These are phyloP conservation scores for Tylopilus sp. DNA, from an alignment of 768 basidiomycete species.

Conservation along the genomic window DNA sequence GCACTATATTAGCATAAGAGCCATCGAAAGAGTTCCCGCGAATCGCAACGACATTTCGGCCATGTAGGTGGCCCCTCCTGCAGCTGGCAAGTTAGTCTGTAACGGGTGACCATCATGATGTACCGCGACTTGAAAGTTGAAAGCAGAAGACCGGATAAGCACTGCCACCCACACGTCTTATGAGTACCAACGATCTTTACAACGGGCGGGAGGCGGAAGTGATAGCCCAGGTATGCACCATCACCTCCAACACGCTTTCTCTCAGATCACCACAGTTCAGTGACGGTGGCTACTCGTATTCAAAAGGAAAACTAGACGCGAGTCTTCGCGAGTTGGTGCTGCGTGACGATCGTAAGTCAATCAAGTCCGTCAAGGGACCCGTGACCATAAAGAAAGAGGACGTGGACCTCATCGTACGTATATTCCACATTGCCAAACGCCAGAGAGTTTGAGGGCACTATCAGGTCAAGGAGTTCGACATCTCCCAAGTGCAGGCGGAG, in stretches of 20 bases:
- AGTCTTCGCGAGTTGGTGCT: slow-evolving; percentile 48
- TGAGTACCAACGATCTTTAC: slow-evolving; percentile 19
- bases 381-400: slow-evolving; percentile 28
- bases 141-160: too few species aligned
- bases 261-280: slow-evolving; percentile 48
- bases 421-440: neutral
- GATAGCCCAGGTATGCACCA: slow-evolving; percentile 22
- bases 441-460: slow-evolving; percentile 3
- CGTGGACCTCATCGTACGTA: slow-evolving; percentile 26
- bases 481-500: slow-evolving; percentile 28
- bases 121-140: too few species aligned
- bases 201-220: slow-evolving; percentile 30
- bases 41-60: too few species aligned
- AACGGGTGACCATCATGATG: too few species aligned
- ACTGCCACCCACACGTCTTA: slow-evolving; percentile 19
- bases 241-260: neutral
- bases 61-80: too few species aligned
- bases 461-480: slow-evolving; percentile 30
- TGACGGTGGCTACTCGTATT: slow-evolving; percentile 48
- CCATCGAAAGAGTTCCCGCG: too few species aligned
- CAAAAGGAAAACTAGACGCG: slow-evolving; percentile 31
- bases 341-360: slow-evolving; percentile 40
- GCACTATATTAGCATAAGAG: too few species aligned
- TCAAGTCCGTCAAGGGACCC: slow-evolving; percentile 42
- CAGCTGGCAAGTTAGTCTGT: too few species aligned